These are phyloP conservation scores for Aspergillus diversus DNA, from an alignment of 495 filamentous ascomycete genomes.

Conservation along the genomic window DNA sequence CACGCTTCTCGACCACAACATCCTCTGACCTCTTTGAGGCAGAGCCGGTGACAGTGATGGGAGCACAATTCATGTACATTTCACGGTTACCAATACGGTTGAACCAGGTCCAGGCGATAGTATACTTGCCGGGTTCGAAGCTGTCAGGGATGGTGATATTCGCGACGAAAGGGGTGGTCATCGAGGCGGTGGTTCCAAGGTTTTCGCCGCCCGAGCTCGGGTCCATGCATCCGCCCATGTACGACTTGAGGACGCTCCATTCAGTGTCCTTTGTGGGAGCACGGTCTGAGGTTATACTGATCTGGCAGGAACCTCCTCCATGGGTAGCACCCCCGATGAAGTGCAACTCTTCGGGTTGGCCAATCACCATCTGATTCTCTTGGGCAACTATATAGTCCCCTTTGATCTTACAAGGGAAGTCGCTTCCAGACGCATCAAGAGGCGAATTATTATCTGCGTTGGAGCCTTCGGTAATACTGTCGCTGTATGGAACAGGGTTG, in stretches of 20 bases:
- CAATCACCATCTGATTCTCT: constrained; percentile 39
- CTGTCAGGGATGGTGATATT: constrained; percentile 50
- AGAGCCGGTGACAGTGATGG: constrained; percentile 61
- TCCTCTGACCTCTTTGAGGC: constrained; percentile 41
- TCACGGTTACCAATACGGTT: constrained; percentile 87
- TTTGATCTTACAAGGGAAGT: constrained; percentile 79
- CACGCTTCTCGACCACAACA: constrained; percentile 37
- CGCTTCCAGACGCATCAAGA: constrained; percentile 56
- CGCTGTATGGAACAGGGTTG: constrained; percentile 66
- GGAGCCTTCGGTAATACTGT: constrained; percentile 33
- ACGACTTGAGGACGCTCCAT: constrained; percentile 83
- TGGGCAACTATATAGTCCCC: constrained; percentile 27
- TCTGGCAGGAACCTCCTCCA: constrained; percentile 88
- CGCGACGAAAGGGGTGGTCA: constrained; percentile 35
- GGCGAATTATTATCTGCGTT: constrained; percentile 56
- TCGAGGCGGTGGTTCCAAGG: constrained; percentile 25
- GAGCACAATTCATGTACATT: constrained; percentile 94
- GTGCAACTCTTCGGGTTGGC: constrained; percentile 31
- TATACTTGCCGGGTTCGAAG: constrained; percentile 56
- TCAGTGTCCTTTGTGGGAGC: constrained; percentile 51
- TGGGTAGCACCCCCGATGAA: constrained; percentile 65
- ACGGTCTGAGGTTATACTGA: constrained; percentile 77
- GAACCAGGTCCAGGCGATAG: constrained; percentile 89
- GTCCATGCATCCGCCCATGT: constrained; percentile 75
- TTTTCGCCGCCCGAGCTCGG: constrained; percentile 49